Conservation (phyloP, 495 filamentous ascomycete genomes). For the Rostrohypoxylon terebratum region DNA sequence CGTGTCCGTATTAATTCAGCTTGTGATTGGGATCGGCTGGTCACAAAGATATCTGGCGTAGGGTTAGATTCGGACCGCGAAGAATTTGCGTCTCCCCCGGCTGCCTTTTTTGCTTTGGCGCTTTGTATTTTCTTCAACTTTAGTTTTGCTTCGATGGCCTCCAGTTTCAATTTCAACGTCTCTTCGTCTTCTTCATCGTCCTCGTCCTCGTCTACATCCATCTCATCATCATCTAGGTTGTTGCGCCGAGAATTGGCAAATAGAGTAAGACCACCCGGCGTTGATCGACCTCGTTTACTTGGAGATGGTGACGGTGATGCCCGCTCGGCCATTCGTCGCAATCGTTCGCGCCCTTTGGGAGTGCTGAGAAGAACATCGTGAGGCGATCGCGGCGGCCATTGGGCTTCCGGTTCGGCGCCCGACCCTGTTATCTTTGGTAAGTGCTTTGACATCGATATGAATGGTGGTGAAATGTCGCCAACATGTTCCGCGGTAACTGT, state of each 20-base stretch:
- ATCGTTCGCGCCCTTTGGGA: constrained; percentile 78
- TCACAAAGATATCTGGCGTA: constrained; percentile 31
- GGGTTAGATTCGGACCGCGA: constrained; percentile 37
- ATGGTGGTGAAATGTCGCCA: constrained; percentile 1
- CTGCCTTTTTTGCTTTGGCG: constrained; percentile 57
- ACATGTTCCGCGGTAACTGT: not conserved
- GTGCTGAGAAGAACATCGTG: constrained; percentile 85
- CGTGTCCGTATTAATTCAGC: constrained; percentile 28
- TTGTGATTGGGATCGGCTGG: constrained; percentile 41
- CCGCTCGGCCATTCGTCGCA: constrained; percentile 72
- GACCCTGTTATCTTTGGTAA: constrained; percentile 36
- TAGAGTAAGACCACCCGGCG: constrained; percentile 18
- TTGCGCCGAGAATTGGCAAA: constrained; percentile 36
- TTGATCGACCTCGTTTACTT: constrained; percentile 43
- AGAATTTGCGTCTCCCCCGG: constrained; percentile 40
- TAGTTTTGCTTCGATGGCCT: constrained; percentile 85
- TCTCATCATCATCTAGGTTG: constrained; percentile 46
- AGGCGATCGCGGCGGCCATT: constrained; percentile 90
- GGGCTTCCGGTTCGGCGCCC: constrained; percentile 56
- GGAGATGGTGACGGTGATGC: constrained; percentile 75
- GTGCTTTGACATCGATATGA: constrained; percentile 9
- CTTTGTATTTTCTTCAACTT: constrained; percentile 89
- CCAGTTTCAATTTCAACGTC: constrained; percentile 81
- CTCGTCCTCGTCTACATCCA: constrained; percentile 64
- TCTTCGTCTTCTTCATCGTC: constrained; percentile 91